Base-by-base conservation (phyloP, 2,329 filamentous ascomycete genomes). In the Cladosporium phlei region DNA sequence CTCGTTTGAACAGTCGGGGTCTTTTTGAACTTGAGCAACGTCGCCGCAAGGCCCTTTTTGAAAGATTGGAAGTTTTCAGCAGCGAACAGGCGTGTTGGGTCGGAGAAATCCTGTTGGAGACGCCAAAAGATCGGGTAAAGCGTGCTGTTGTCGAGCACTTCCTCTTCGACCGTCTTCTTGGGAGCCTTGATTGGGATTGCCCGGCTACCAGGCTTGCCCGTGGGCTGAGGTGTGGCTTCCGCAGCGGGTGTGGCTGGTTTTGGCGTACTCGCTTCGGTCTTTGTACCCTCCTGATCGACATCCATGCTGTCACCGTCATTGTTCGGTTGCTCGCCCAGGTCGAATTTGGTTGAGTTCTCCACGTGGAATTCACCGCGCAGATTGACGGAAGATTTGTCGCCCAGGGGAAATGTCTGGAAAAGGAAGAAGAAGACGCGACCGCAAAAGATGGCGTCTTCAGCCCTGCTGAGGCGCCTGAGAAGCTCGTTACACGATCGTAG, bases 381-480 rank as follows among this genome's bases (percentile, higher is more conserved):
- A 61, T 99, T 99, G 39, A 98, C 93, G 0, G 93, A 96, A 64
- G 93, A 97, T 64, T 91, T 93, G 67, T 98, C 94, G 24, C 91
- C 91, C 0, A 98, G 75, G 1, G 93, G 93, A 60, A 98, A 97
- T 65, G 89, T 95, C 66, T 98, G 93, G 67, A 97, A 98, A 63
- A 98, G 80, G 67, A 96, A 99, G 54, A 98, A 96, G 67, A 97
- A 97, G 20, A 99, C 93, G 29, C 93, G 80, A 12, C 93, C 93
- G 61, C 93, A 98, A 64, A 99, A 98, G 1, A 94, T 89, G 0
- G 93, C 94, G 66, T 98, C 93, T 65, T 97, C 90, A 3, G 93
- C 91, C 47, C 93, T 81, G n/a, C 93, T 97, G 2, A 98, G 76
- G 35, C 93, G 80, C 27, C 91, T 83, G n/a, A 98, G 74, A 12